These are phyloP conservation scores for Emmonsiellopsis sp. DNA, from an alignment of 2,329 filamentous ascomycete species.

Conservation along the genomic window DNA sequence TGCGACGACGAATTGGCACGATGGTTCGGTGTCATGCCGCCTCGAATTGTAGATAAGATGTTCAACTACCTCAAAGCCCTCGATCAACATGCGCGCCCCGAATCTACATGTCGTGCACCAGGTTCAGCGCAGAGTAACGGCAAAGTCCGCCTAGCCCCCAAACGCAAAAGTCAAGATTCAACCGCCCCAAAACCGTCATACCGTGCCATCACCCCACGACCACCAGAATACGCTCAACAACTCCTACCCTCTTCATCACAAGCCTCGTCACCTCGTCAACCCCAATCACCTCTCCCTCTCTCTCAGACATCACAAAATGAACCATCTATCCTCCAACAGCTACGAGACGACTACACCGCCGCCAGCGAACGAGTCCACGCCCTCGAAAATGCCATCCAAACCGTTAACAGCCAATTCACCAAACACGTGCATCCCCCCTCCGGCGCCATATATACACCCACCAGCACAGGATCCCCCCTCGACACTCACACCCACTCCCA, in stretches of 20 bases:
- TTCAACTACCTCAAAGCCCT: conserved; percentile 6
- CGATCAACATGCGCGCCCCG: neutral
- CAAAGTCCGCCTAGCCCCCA: neutral
- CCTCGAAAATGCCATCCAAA: conserved; percentile 6
- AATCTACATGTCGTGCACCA: neutral
- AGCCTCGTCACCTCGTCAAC: neutral
- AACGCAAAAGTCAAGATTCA: neutral
- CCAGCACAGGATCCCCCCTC: neutral
- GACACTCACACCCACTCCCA: neutral
- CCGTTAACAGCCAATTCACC: conserved; percentile 1
- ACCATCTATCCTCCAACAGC: conserved; percentile 1
- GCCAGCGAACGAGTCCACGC: neutral
- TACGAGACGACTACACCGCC: conserved; percentile 5
- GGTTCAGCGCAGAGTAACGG: neutral
- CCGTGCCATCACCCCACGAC: neutral
- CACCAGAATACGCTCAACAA: neutral
- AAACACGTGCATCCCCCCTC: neutral
- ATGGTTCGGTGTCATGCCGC: conserved; percentile 10
- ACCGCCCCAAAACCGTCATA: neutral
- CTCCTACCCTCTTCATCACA: neutral
- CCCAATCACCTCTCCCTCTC: neutral
- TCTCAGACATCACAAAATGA: neutral
- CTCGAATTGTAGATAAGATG: conserved; percentile 10
- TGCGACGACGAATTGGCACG: conserved; percentile 10
- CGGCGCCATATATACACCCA: too few relatives aligned